Evolutionary conservation across 2,329 filamentous ascomycete genomes (phyloP).

Genomic region (Fusarium graminum): DNA sequence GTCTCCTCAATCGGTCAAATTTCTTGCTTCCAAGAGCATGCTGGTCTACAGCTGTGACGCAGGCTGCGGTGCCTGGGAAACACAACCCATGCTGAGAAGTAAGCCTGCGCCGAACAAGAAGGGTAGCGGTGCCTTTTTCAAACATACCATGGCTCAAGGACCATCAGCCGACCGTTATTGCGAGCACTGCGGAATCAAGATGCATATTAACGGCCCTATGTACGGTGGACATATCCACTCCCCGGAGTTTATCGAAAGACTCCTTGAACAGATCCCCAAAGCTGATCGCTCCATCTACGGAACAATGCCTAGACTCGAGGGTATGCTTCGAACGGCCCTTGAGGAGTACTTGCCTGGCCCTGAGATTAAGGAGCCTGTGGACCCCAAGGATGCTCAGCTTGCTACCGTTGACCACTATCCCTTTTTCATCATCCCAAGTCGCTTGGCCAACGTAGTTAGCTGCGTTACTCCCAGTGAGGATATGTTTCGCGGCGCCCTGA

Average conservation of each 20-base stretch:
- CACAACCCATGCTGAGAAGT: slow-evolving; percentile 81
- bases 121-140: slow-evolving; percentile 77
- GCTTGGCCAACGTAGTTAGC: slow-evolving; percentile 81
- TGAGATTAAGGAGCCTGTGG: slow-evolving; percentile 55
- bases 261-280: slow-evolving; percentile 78
- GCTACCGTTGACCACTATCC: slow-evolving; percentile 78
- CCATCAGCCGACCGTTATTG: slow-evolving; percentile 77
- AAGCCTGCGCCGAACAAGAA: slow-evolving; percentile 77
- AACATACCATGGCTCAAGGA: slow-evolving; percentile 79
- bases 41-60: slow-evolving; percentile 89
- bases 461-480: slow-evolving; percentile 84
- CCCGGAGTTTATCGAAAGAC: slow-evolving; percentile 80
- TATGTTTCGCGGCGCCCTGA: slow-evolving; percentile 83
- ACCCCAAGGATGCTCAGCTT: slow-evolving; percentile 63
- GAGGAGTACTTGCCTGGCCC: slow-evolving; percentile 72
- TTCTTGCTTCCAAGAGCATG: slow-evolving; percentile 92
- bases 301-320: slow-evolving; percentile 84
- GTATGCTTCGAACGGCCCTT: slow-evolving; percentile 89
- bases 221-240: slow-evolving; percentile 92
- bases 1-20: slow-evolving; percentile 89
- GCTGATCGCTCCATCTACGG: slow-evolving; percentile 79
- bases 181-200: slow-evolving; percentile 86
- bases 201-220: slow-evolving; percentile 93
- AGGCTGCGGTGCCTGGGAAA: slow-evolving; percentile 93
- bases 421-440: slow-evolving; percentile 86